Evolutionary conservation across 345 rosid species (phyloP), one percentile per base, ranked within the genome.

Genomic region (thale cress (Arabidopsis thaliana)): DNA sequence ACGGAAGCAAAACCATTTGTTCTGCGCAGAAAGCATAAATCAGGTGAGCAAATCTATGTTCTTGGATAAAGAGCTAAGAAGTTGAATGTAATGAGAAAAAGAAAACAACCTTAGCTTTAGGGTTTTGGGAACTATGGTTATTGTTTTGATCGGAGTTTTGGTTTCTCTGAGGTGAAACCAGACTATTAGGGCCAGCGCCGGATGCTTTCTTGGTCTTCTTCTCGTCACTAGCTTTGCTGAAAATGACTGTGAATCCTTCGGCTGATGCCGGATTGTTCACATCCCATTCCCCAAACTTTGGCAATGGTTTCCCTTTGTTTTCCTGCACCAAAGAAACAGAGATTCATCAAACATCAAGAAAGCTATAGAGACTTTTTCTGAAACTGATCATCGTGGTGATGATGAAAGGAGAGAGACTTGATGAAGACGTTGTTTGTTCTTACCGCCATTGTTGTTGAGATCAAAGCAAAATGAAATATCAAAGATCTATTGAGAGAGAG

Each of bases 241-340:
- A 85, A 48, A 84, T 84, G 70, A 85, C 85, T 0, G 89, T 85
- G 77, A 82, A 84, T 52, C 89, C 89, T 72, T 85, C 89, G 0
- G 89, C 89, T 7, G 89, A 83, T 44, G 89, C 71, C 0, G 87
- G 89, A 65, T 85, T 83, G 59, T 82, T 85, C 48, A 84, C 87
- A 82, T 85, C 85, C 89, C 89, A 85, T 57, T 85, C 89, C 16
- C 89, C 89, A 72, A 85, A 85, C 79, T 84, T 85, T 23, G 89
- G 89, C 71, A 85, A 65, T 33, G 87, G 83, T 48, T 59, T 81
- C 75, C 86, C 86, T 81, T 81, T 85, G 7, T 81, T 84, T 79
- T 63, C 80, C 80, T 77, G 53, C 30, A 67, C 12, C 59, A 33
- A 14, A 37, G 42, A 37, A 48, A 53, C 59, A 56, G 60, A 70